phyloP scores from a whole-genome alignment of 768 basidiomycete genomes.

The Dioszegia crocea region DNA sequence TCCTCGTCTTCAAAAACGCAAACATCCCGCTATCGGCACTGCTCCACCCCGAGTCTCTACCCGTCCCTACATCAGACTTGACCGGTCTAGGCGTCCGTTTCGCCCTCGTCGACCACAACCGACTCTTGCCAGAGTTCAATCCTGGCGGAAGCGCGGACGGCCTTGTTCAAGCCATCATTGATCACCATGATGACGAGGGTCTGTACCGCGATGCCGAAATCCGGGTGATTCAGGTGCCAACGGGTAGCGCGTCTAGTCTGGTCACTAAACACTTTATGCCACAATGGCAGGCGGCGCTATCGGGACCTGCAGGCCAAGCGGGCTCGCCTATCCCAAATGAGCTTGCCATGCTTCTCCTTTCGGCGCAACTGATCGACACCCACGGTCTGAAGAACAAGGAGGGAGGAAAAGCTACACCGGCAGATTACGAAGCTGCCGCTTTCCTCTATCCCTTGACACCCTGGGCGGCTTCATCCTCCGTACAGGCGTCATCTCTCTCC shows the following conservation, averaged over 20 bases:
- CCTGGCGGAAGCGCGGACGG: conserved; percentile 35
- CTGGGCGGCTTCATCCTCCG: conserved; percentile 33
- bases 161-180: conserved; percentile 70
- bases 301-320: conserved; percentile 15
- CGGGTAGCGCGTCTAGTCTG: conserved; percentile 72
- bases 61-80: neutral
- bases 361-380: conserved; percentile 82
- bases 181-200: conserved; percentile 87
- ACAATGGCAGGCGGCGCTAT: conserved; percentile 40
- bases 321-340: conserved; percentile 54
- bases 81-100: conserved; percentile 53
- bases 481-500: neutral
- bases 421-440: conserved; percentile 63
- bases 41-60: conserved; percentile 51
- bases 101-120: conserved; percentile 89
- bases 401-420: conserved; percentile 68
- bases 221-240: conserved; percentile 60
- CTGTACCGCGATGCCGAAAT: conserved; percentile 60
- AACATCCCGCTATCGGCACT: conserved; percentile 26
- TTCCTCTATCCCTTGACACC: conserved; percentile 64
- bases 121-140: conserved; percentile 52
- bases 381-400: conserved; percentile 56
- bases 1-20: conserved; percentile 65
- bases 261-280: conserved; percentile 56
- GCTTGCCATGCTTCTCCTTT: conserved; percentile 73